Base-by-base conservation (phyloP, 192 early-diverging fungal genomes). In the Coemansia javaensis region DNA sequence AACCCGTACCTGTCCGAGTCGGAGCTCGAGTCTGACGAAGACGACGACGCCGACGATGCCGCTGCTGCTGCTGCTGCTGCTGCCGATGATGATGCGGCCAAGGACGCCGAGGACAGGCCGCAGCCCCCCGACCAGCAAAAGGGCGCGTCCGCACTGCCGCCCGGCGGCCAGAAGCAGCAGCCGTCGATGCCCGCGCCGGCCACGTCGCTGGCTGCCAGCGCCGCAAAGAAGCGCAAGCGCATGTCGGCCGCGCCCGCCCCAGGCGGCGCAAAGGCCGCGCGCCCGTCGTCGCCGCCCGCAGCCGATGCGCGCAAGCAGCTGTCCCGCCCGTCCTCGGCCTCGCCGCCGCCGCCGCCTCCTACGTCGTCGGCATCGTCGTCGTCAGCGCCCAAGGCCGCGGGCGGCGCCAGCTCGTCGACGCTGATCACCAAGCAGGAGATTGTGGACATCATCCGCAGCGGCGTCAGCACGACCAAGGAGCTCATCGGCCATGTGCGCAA, bases 361-460 rank as follows among this genome's bases (percentile, higher is more conserved):
- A n/a, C 54, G 2, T 44, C 40, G 15, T 20, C 45, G 28, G 21
- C 45, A 22, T n/a, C n/a, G n/a, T n/a, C n/a, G n/a, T n/a, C n/a
- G n/a, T n/a, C n/a, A n/a, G n/a, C n/a, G n/a, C n/a, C n/a, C n/a
- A n/a, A n/a, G n/a, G n/a, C n/a, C n/a, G n/a, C n/a, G n/a, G 12
- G 21, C 3, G 32, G 45, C 3, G 52, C 37, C 27, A 43, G 24
- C 13, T 66, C 66, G 8, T 41, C 68, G 1, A 52, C 68, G 32
- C 45, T 85, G 12, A 85, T 88, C 31, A 86, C 82, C 15, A 82
- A 85, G 47, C 64, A 73, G 16, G 86, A 88, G 51, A 82, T 88
- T 3, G 66, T 86, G 13, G 68, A 77, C 4, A 35, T 84, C 20
- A 79, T 82, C 42, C 79, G 66, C 32, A 75, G 63, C 27, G 62